These are phyloP conservation scores for Phaseolus lunatus DNA, from an alignment of 306 rosid species.

Conservation along the genomic window DNA sequence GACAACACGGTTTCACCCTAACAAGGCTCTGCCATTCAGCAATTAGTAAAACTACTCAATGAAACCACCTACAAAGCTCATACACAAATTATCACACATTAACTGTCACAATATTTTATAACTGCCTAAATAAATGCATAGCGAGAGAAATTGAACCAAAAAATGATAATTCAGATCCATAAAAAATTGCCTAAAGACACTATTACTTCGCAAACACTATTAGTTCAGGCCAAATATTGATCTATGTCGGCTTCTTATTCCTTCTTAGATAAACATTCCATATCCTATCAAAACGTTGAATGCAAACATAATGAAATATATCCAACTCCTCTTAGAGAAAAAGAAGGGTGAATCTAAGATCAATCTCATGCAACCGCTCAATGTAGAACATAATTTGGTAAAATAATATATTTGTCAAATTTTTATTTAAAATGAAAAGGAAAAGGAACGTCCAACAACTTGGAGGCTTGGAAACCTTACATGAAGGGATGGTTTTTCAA, in stretches of 20 bases:
- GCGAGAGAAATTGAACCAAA: neutral
- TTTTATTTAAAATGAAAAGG: neutral
- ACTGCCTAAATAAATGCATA: neutral
- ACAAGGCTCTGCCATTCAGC: too few species aligned
- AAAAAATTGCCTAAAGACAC: neutral
- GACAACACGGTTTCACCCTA: too few species aligned
- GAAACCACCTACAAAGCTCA: neutral
- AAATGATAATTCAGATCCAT: neutral
- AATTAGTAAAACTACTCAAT: neutral
- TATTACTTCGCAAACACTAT: neutral
- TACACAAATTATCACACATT: neutral
- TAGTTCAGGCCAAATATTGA: neutral
- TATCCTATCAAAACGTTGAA: neutral
- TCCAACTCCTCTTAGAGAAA: neutral
- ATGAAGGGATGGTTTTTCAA: neutral
- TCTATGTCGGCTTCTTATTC: neutral
- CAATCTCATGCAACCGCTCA: neutral
- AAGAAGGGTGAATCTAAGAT: neutral
- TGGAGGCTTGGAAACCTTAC: neutral
- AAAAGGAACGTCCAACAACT: neutral
- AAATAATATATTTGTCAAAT: neutral
- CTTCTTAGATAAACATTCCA: neutral
- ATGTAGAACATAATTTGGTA: neutral
- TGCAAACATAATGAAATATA: neutral
- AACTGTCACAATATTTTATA: neutral